Evolutionary conservation across 257 asterid genomes (phyloP).

Genomic region (Nicotiana benthamiana): DNA sequence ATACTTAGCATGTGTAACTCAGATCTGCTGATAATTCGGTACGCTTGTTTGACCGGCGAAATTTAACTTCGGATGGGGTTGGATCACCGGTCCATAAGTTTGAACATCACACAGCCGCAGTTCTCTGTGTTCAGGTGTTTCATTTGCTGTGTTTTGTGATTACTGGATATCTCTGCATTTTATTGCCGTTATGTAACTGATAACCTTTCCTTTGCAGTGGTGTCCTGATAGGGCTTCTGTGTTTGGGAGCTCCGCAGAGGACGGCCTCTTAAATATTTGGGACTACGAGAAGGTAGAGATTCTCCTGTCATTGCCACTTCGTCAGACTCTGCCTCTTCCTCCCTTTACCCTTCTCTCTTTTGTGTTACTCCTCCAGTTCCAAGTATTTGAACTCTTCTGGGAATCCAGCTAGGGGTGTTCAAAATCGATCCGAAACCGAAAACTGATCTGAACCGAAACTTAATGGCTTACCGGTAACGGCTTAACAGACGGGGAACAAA

Average conservation of each 20-base stretch:
- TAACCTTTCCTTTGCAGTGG: conserved; percentile 51
- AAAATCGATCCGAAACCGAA: too few relatives aligned
- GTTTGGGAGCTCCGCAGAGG: conserved; percentile 97
- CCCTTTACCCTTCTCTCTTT: background rate
- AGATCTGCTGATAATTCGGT: conserved; percentile 94
- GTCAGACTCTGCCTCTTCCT: background rate
- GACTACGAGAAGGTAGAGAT: conserved; percentile 76
- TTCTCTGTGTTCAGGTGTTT: conserved; percentile 90
- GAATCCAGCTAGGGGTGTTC: background rate
- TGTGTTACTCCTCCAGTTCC: background rate
- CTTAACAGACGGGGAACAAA: too few relatives aligned
- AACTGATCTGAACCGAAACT: too few relatives aligned
- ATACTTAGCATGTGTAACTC: conserved; percentile 10
- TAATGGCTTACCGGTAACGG: too few relatives aligned
- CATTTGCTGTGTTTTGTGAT: conserved; percentile 10
- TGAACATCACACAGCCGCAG: conserved; percentile 84
- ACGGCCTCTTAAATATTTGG: conserved; percentile 90
- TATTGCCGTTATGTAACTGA: background rate
- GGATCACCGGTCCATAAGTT: conserved; percentile 72
- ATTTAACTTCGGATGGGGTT: conserved; percentile 56
- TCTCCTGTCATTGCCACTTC: background rate
- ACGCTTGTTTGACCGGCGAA: conserved; percentile 94
- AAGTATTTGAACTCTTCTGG: background rate
- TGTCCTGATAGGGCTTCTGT: conserved; percentile 83
- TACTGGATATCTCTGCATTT: background rate